Evolutionary conservation across 768 basidiomycete species (phyloP), one percentile per base, ranked within the genome.

Genomic region (Piloderma croceum): DNA sequence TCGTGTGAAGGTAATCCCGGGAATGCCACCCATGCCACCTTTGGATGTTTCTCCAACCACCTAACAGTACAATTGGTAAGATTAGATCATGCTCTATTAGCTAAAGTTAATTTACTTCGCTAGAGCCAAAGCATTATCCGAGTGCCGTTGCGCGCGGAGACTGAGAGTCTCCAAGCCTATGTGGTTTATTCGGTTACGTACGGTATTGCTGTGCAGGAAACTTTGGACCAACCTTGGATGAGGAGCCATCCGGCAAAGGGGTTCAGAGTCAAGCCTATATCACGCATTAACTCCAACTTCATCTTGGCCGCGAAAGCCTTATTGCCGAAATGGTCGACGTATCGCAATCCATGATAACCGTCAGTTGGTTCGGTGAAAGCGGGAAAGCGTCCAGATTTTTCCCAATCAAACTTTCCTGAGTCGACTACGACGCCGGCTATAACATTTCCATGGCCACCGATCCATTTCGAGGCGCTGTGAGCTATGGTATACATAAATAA

Each of bases 401-500:
- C 61, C 81, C 82, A 86, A 65, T 87, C 79, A 52, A 88, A 89
- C 41, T 81, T 83, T 74, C 84, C 85, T 7, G 74, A 71, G 56
- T 88, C 85, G 34, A 90, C 59, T 43, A 90, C 64, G 21, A 87
- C 76, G 31, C 87, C 88, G 4, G 71, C 85, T 34, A 90, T 84
- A 18, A 82, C 83, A 0, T 80, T 88, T 22, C 88, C 86, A 45
- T 87, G 84, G 0, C 83, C 81, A 10, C 82, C 80, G 24, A 89
- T 87, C 88, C 87, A 90, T 52, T 90, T 89, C 1, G 87, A 88
- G 1, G 83, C 83, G 36, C 79, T 83, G 56, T 88, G 80, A 13
- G 87, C 80, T 51, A 41, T 3, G 42, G 7, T 27, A 19, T 18
- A 18, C 19, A 19, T n/a, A 15, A 29, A 35, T 7, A 12, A 20